Conservation (phyloP, 345 rosid species). For the Physaria fendleri region DNA sequence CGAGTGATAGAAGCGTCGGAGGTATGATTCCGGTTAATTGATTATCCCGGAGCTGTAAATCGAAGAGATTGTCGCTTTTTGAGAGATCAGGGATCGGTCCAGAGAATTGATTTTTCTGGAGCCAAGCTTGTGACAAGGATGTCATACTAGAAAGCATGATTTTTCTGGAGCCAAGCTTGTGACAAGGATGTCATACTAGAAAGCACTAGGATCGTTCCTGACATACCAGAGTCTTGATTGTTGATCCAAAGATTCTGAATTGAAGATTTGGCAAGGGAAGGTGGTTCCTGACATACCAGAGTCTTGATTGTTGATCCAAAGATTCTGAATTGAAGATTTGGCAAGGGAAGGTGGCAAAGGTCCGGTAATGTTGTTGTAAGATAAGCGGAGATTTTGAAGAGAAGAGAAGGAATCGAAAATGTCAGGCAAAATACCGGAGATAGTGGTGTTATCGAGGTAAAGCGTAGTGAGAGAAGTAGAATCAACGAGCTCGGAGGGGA, state of each 20-base stretch:
- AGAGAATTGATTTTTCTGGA: constrained; percentile 57
- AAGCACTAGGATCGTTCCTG: constrained; percentile 55
- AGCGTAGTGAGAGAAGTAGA: constrained; percentile 39
- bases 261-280: constrained; percentile 40
- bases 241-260: constrained; percentile 63
- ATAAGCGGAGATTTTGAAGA: constrained; percentile 46
- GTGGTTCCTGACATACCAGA: constrained; percentile 61
- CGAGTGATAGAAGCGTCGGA: constrained; percentile 30
- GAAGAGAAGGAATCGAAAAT: constrained; percentile 41
- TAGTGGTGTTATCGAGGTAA: constrained; percentile 34
- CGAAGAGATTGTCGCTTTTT: constrained; percentile 40
- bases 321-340: constrained; percentile 36
- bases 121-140: constrained; percentile 53
- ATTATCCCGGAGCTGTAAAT: constrained; percentile 74
- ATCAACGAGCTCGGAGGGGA: constrained; percentile 48
- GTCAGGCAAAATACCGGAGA: constrained; percentile 56
- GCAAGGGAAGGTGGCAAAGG: constrained; percentile 51
- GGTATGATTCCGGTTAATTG: constrained; percentile 61
- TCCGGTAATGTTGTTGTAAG: constrained; percentile 74
- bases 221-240: constrained; percentile 48
- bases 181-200: constrained; percentile 45
- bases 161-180: constrained; percentile 69
- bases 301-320: constrained; percentile 67
- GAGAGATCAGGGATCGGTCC: constrained; percentile 81
- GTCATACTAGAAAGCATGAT: too few relatives aligned